Conservation (phyloP, 768 basidiomycete genomes). For the Leucogyrophana mollusca region DNA sequence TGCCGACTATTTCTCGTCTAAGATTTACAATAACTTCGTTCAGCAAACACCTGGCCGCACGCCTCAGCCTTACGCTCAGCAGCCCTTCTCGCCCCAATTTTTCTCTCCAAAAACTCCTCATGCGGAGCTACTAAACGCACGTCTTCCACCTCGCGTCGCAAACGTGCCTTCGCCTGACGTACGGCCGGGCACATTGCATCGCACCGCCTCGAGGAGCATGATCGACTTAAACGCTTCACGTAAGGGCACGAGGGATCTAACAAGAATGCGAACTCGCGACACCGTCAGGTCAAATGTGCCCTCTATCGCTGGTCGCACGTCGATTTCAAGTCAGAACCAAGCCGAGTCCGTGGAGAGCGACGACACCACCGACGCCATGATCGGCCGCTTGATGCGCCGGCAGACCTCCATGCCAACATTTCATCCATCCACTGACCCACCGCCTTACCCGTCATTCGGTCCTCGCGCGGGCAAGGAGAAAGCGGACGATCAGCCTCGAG, state of each 20-base stretch:
- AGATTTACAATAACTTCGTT: constrained; percentile 7
- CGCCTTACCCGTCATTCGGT: constrained; percentile 61
- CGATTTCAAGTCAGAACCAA: constrained; percentile 6
- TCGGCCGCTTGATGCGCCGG: constrained; percentile 48
- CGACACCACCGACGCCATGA: constrained; percentile 23
- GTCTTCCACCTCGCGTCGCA: neutral
- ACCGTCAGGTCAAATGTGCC: constrained; percentile 6
- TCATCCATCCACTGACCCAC: constrained; percentile 55
- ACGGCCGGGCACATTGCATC: constrained; percentile 48
- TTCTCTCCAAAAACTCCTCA: constrained; percentile 17
- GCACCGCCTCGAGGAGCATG: constrained; percentile 63
- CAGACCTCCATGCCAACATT: constrained; percentile 72
- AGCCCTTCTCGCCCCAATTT: constrained; percentile 10
- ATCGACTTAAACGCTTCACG: constrained; percentile 45
- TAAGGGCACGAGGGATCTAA: constrained; percentile 26
- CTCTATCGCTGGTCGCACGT: constrained; percentile 12
- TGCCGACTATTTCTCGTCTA: constrained; percentile 7
- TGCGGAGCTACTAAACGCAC: constrained; percentile 2
- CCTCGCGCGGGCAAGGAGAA: constrained; percentile 21
- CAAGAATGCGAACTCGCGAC: constrained; percentile 17
- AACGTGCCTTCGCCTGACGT: constrained; percentile 9
- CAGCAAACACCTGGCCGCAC: constrained; percentile 7
- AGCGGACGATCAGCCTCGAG: constrained; percentile 38
- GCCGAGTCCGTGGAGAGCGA: constrained; percentile 18
- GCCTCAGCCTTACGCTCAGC: constrained; percentile 8